Percentiles rank a stretch among this genome's conserved stretches.
phyloP scores from a whole-genome alignment of 2,329 filamentous ascomycete species.

The Cadophora sp. region DNA sequence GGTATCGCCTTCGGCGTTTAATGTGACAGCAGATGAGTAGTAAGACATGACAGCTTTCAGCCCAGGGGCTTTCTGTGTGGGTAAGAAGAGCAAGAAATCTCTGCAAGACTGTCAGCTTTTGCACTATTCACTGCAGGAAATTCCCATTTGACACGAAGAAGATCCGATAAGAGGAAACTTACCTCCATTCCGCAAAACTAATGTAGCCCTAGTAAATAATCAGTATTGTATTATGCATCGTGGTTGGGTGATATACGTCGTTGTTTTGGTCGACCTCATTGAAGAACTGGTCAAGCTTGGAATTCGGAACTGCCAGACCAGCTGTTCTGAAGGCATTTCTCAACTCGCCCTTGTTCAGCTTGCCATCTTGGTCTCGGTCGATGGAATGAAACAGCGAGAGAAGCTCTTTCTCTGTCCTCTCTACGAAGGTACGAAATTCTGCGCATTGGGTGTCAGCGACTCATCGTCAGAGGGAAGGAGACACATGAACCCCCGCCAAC shows the following conservation, averaged over 20 bases:
- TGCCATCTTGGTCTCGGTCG: slow-evolving; percentile 84
- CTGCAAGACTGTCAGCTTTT: slow-evolving; percentile 51
- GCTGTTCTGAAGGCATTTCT: slow-evolving; percentile 77
- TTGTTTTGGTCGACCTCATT: slow-evolving; percentile 86
- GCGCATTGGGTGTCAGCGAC: slow-evolving; percentile 21
- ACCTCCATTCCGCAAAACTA: slow-evolving; percentile 97
- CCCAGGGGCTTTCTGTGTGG: slow-evolving; percentile 67
- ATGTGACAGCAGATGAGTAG: slow-evolving; percentile 86
- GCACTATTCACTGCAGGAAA: neutral
- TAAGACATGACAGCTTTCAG: slow-evolving; percentile 87
- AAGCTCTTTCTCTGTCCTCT: slow-evolving; percentile 85
- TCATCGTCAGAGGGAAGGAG: neutral
- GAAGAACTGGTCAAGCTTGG: slow-evolving; percentile 86
- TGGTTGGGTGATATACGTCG: slow-evolving; percentile 54
- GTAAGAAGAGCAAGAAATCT: slow-evolving; percentile 93
- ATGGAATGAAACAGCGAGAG: slow-evolving; percentile 84
- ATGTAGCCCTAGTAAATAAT: slow-evolving; percentile 61
- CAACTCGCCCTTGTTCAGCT: slow-evolving; percentile 86
- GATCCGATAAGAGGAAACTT: slow-evolving; percentile 47
- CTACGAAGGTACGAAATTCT: slow-evolving; percentile 92
- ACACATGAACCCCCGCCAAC: slow-evolving; percentile 1
- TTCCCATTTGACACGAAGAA: neutral
- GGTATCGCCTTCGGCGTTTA: slow-evolving; percentile 94
- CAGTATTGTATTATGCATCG: neutral
- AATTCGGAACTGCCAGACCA: slow-evolving; percentile 78